A percentile compares a stretch with the other conserved stretches of the same genome.
phyloP scores from a whole-genome alignment of 495 filamentous ascomycete genomes.

The Friedmanniomyces simplex region DNA sequence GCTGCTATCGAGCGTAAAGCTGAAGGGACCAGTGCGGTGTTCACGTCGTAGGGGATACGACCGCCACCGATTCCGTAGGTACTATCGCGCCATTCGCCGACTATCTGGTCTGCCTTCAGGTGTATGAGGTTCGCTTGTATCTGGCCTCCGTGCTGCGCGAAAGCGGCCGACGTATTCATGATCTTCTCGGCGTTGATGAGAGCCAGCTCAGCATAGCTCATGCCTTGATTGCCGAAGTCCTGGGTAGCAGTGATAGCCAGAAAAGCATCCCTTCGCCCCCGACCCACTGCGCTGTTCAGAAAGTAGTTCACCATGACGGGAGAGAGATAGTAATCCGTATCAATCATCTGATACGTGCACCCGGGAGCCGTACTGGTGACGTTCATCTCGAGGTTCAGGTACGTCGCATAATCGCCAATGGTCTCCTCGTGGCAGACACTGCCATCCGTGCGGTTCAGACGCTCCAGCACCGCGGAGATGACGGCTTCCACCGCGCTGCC shows the following conservation, averaged over 20 bases:
- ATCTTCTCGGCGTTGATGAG: constrained; percentile 46
- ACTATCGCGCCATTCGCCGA: constrained; percentile 56
- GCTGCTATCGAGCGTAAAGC: constrained; percentile 47
- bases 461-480: constrained; percentile 48
- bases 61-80: constrained; percentile 52
- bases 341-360: constrained; percentile 56
- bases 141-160: constrained; percentile 38
- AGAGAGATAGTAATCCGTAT: constrained; percentile 53
- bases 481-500: constrained; percentile 51
- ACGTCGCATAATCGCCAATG: constrained; percentile 57
- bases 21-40: constrained; percentile 52
- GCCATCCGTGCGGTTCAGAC: constrained; percentile 49
- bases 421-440: constrained; percentile 55
- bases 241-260: constrained; percentile 40
- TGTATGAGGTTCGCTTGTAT: constrained; percentile 46
- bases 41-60: constrained; percentile 56
- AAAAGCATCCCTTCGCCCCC: constrained; percentile 35
- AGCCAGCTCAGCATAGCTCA: constrained; percentile 44
- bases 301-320: constrained; percentile 51
- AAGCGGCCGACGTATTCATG: constrained; percentile 45
- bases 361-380: constrained; percentile 42
- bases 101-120: constrained; percentile 44
- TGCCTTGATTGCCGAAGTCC: constrained; percentile 38
- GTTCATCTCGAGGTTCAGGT: constrained; percentile 43
- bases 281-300: constrained; percentile 37